Conservation (phyloP, 257 asterid species). For the Solanum habrochaites region DNA sequence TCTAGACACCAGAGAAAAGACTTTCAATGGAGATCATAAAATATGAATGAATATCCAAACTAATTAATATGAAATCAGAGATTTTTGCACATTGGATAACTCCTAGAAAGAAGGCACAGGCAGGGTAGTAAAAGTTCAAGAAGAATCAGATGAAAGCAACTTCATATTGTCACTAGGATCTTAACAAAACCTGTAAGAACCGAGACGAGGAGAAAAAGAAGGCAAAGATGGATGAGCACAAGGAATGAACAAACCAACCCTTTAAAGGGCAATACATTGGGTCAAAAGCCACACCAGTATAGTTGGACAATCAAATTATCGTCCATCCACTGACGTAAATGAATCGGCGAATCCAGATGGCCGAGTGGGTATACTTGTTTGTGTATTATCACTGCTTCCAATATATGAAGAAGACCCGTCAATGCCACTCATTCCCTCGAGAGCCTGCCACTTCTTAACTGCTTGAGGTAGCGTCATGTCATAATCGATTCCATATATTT, state of each 20-base stretch:
- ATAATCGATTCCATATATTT: conserved; percentile 38
- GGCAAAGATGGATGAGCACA: background rate
- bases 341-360: conserved; percentile 7
- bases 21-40: background rate
- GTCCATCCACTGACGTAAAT: background rate
- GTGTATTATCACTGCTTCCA: conserved; percentile 3
- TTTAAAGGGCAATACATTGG: background rate
- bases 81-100: conserved; percentile 1
- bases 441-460: conserved; percentile 61
- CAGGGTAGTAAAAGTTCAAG: background rate
- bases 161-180: background rate
- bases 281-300: background rate
- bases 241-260: background rate
- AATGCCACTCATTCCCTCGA: conserved; percentile 49
- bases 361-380: conserved; percentile 8
- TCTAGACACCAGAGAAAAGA: background rate
- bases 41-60: background rate
- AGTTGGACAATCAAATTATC: background rate
- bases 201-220: background rate
- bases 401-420: conserved; percentile 14
- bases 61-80: background rate
- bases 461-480: conserved; percentile 62
- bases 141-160: background rate
- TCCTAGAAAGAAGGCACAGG: background rate
- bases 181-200: background rate